Base-by-base conservation (phyloP, 2,329 filamentous ascomycete species). In the Alternaria sp. region DNA sequence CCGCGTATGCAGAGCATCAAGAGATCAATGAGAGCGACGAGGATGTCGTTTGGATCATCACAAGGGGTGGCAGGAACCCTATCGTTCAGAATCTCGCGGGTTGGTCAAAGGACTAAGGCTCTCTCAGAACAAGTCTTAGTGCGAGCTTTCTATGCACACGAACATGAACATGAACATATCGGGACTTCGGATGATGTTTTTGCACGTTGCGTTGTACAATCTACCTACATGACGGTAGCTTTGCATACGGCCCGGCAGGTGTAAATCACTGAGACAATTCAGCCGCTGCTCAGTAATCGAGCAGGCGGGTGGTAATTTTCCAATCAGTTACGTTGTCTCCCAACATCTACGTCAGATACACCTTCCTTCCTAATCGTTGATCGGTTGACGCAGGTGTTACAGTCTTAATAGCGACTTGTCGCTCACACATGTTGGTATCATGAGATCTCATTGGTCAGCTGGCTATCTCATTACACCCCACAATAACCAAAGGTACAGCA, bases 1-100 rank as follows among this genome's bases (percentile, higher is more conserved):
- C 90, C 0, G 86, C 89, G 0, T 91, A 85, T 83, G 86, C 87
- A 0, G 89, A 92, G 74, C 89, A 92, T 77, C 89, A 92, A 74
- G 85, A 89, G 55, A 81, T 89, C 20, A 92, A 92, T 68, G 85
- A 91, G 38, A 84, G 85, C 1, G 86, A 88, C 44, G 83, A 86
- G 32, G 87, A 90, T 48, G 79, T 90, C 2, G 84, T 87, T 38
- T 91, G 89, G 87, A 84, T 91, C 11, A 84, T 92, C 45, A 86
- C 88, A 5, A 84, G 89, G 22, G 87, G 85, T 65, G 90, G 89
- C 0, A 74, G 84, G 3, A 81, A 82, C 57, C 89, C 89, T 0
- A 82, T 87, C 2, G 87, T 90, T 6, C 86, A 87, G 27, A 87
- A 89, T 69, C 68, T 92, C 57, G 82, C 84, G 11, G 86, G 85